A percentile compares a stretch with the other conserved stretches of the same genome.
Evolutionary conservation across 2,329 filamentous ascomycete genomes (phyloP).

Genomic region (Neurospora crassa): DNA sequence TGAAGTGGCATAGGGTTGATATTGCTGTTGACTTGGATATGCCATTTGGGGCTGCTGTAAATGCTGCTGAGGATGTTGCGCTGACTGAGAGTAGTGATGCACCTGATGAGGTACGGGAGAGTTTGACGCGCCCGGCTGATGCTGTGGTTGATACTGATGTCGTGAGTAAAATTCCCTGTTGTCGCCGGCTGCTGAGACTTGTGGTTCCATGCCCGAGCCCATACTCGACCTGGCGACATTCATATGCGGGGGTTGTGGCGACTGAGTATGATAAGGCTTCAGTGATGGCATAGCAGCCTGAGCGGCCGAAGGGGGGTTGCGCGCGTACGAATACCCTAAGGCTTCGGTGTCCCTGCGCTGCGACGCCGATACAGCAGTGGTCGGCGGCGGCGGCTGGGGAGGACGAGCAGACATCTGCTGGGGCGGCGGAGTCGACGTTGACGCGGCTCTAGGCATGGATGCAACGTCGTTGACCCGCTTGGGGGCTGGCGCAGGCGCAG

Average conservation of each 20-base stretch:
- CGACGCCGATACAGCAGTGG: constrained; percentile 29
- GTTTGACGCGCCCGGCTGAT: constrained; percentile 21
- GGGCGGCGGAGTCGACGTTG: constrained; percentile 44
- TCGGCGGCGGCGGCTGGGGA: constrained; percentile 30
- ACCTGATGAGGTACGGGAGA: constrained; percentile 21
- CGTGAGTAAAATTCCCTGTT: constrained; percentile 38
- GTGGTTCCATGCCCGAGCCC: constrained; percentile 29
- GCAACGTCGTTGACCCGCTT: constrained; percentile 43
- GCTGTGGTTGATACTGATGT: constrained; percentile 25
- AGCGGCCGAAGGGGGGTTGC: constrained; percentile 27
- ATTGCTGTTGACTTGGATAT: constrained; percentile 28
- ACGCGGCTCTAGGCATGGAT: constrained; percentile 17
- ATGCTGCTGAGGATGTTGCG: constrained; percentile 11
- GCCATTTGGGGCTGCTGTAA: constrained; percentile 17
- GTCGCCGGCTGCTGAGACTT: constrained; percentile 24
- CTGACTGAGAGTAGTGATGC: constrained; percentile 17
- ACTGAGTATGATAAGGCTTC: constrained; percentile 41
- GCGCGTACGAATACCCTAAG: constrained; percentile 37
- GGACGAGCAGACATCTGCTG: constrained; percentile 33
- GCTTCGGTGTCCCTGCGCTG: constrained; percentile 40
- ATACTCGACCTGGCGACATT: constrained; percentile 35
- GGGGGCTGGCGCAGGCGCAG: constrained; percentile 34
- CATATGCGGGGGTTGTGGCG: constrained; percentile 40
- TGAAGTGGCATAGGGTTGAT: constrained; percentile 34
- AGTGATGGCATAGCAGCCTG: constrained; percentile 43